Evolutionary conservation across 139 green algal species (phyloP).

Genomic region (Chlamydomonas eustigma): DNA sequence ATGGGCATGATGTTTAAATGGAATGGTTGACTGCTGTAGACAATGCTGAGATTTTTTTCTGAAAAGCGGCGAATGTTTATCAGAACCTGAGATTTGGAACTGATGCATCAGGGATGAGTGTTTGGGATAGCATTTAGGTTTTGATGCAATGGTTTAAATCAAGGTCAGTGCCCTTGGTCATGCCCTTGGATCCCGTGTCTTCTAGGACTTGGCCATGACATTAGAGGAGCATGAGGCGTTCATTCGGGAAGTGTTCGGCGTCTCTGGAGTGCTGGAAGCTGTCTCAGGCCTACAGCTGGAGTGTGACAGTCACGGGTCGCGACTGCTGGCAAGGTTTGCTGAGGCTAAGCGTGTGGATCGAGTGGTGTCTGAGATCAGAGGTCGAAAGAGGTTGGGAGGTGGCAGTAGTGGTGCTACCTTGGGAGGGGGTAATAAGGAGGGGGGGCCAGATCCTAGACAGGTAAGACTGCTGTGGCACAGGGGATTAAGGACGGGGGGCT

Average conservation of each 20-base stretch:
- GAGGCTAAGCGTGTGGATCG: constrained; percentile 60
- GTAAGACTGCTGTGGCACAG: background rate
- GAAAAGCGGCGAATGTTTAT: no score
- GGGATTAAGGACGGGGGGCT: background rate
- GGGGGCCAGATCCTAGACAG: background rate
- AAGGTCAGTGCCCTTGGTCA: no score
- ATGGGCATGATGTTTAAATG: no score
- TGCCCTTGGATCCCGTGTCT: background rate
- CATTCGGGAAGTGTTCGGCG: constrained; percentile 67
- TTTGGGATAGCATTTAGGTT: no score
- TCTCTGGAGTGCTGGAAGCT: constrained; percentile 50
- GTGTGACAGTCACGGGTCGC: constrained; percentile 8
- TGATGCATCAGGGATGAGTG: no score
- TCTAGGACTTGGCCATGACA: constrained; percentile 29
- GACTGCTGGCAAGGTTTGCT: constrained; percentile 41
- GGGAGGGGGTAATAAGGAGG: constrained; percentile 5
- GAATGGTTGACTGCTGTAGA: no score
- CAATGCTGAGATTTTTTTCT: no score
- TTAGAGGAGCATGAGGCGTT: constrained; percentile 77
- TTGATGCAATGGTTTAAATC: no score
- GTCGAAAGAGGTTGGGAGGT: background rate
- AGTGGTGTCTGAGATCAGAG: constrained; percentile 45
- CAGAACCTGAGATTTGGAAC: no score
- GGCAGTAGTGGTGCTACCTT: constrained; percentile 1
- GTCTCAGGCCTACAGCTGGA: constrained; percentile 26